Percentiles rank a stretch among this genome's conserved stretches.
Conservation (phyloP, 1,139 yeast species). For the Candida dubliniensis region DNA sequence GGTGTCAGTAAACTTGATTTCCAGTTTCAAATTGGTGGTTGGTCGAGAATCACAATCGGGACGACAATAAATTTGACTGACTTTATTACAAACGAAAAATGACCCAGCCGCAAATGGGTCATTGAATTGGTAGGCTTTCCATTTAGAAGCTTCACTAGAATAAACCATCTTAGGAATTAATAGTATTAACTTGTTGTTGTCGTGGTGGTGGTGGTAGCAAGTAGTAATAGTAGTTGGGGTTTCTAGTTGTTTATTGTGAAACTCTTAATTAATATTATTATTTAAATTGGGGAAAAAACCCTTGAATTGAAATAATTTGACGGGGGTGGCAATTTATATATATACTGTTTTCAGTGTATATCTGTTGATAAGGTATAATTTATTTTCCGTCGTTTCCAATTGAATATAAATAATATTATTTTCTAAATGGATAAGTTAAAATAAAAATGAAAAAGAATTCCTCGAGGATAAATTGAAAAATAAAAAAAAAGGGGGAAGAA, state of each 20-base stretch:
- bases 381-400: background rate
- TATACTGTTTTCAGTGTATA: no score
- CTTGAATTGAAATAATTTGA: background rate
- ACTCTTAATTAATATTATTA: no score
- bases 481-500: no score
- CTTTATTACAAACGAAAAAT: constrained; percentile 52
- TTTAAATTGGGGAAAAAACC: no score
- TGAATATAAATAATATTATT: background rate
- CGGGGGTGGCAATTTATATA: background rate
- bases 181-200: background rate
- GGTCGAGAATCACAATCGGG: constrained; percentile 67
- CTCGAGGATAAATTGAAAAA: no score
- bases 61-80: constrained; percentile 50
- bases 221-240: no score
- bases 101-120: constrained; percentile 67
- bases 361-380: background rate
- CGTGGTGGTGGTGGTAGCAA: background rate
- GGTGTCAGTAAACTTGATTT: constrained; percentile 44
- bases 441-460: background rate
- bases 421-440: background rate
- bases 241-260: no score
- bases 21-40: constrained; percentile 41
- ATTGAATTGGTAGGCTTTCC: constrained; percentile 67
- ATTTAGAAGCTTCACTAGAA: constrained; percentile 47
- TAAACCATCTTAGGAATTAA: constrained; percentile 34